phyloP scores from a whole-genome alignment of 306 rosid species.

The Prunus persica region DNA sequence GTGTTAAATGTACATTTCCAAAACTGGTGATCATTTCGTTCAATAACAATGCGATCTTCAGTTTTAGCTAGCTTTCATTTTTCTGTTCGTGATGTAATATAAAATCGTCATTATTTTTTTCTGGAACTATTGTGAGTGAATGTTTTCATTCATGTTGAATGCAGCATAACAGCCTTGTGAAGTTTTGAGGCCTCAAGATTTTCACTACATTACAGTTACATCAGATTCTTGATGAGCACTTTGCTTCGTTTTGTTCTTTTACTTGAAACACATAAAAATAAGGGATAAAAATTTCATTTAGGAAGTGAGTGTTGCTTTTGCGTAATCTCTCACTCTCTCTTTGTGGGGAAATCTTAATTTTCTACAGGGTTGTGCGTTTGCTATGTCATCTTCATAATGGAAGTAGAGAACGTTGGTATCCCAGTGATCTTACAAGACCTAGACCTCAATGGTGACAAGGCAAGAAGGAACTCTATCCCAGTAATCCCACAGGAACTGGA shows the following conservation, averaged over 20 bases:
- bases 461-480: slow-evolving; percentile 2
- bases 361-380: slow-evolving; percentile 39
- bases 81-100: background rate
- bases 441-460: background rate
- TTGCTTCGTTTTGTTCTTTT: background rate
- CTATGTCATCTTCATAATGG: slow-evolving; percentile 32
- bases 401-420: slow-evolving; percentile 35
- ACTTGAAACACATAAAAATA: background rate
- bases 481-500: slow-evolving; percentile 5
- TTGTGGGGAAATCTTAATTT: slow-evolving; percentile 22
- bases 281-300: background rate
- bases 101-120: background rate
- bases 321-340: background rate
- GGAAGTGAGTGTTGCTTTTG: background rate
- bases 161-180: slow-evolving; percentile 10
- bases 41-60: background rate
- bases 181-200: slow-evolving; percentile 1
- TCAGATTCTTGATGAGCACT: slow-evolving; percentile 13
- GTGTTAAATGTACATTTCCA: background rate
- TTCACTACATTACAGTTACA: background rate
- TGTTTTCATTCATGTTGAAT: background rate
- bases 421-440: slow-evolving; percentile 27
- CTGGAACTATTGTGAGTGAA: background rate
- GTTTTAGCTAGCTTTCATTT: background rate
- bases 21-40: background rate